Conservation (phyloP, 108 stramenopile genomes). For the Cyclotella distinguenda region DNA sequence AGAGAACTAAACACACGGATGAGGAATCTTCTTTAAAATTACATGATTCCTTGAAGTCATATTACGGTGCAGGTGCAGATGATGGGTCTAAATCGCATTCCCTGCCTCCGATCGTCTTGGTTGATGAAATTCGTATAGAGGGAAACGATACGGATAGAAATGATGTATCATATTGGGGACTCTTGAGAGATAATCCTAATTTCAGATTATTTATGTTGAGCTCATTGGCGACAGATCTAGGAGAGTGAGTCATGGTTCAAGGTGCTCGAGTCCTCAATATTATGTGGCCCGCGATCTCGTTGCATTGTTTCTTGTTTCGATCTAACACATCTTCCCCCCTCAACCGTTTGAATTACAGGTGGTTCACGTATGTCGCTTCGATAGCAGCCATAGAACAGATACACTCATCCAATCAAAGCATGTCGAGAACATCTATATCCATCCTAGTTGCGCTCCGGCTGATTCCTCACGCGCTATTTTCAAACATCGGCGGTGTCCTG, state of each 20-base stretch:
- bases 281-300: background rate
- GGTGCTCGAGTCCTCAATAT: background rate
- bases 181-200: slow-evolving; percentile 36
- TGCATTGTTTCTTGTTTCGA: background rate
- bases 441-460: slow-evolving; percentile 59
- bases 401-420: slow-evolving; percentile 9
- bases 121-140: background rate
- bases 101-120: too few species aligned
- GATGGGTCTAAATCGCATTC: too few species aligned
- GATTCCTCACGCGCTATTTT: slow-evolving; percentile 61
- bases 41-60: too few species aligned
- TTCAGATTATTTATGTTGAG: slow-evolving; percentile 57
- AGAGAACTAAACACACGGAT: too few species aligned
- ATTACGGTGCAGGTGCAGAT: too few species aligned
- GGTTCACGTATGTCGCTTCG: slow-evolving; percentile 45
- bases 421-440: slow-evolving; percentile 53
- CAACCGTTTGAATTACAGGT: slow-evolving; percentile 1
- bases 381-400: slow-evolving; percentile 38
- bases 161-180: slow-evolving; percentile 37
- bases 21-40: too few species aligned
- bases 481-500: slow-evolving; percentile 62
- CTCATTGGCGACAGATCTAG: slow-evolving; percentile 55
- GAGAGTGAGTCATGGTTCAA: slow-evolving; percentile 60
- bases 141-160: background rate
- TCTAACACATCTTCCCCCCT: background rate